These are phyloP conservation scores for Cercospora sesami DNA, from an alignment of 2,329 filamentous ascomycete genomes.

Conservation along the genomic window DNA sequence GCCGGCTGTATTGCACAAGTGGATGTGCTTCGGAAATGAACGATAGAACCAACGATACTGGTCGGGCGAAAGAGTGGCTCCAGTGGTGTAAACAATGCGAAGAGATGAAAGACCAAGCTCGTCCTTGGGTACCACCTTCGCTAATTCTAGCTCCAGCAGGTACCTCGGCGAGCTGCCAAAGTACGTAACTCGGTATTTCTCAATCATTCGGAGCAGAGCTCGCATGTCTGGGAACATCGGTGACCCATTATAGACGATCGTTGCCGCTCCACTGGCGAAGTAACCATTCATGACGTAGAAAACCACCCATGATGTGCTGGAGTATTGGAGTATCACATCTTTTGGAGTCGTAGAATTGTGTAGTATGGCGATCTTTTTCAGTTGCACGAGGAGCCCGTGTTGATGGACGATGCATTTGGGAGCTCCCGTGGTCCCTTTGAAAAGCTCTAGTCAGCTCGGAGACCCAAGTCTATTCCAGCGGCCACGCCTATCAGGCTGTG, in stretches of 20 bases:
- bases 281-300: conserved; percentile 42
- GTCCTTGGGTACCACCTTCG: conserved; percentile 39
- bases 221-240: conserved; percentile 45
- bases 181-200: conserved; percentile 43
- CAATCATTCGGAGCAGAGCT: conserved; percentile 41
- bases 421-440: conserved; percentile 43
- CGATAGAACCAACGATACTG: conserved; percentile 52
- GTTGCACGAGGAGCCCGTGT: conserved; percentile 46
- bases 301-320: conserved; percentile 51
- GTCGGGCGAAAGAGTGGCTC: conserved; percentile 45
- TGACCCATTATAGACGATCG: conserved; percentile 49
- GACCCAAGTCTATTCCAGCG: too few relatives aligned
- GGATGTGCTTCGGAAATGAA: conserved; percentile 42
- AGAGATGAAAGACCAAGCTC: conserved; percentile 44
- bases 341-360: conserved; percentile 46
- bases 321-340: conserved; percentile 50
- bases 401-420: conserved; percentile 50
- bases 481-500: neutral
- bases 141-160: conserved; percentile 46
- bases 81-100: conserved; percentile 49
- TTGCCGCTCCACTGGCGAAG: conserved; percentile 38
- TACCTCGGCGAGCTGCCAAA: conserved; percentile 50
- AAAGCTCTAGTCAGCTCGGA: neutral
- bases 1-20: conserved; percentile 48
- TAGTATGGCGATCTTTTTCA: conserved; percentile 47